A percentile compares a stretch with the other conserved stretches of the same genome.
These are phyloP conservation scores for Fusarium buxicola DNA, from an alignment of 2,329 filamentous ascomycete species.

Conservation along the genomic window DNA sequence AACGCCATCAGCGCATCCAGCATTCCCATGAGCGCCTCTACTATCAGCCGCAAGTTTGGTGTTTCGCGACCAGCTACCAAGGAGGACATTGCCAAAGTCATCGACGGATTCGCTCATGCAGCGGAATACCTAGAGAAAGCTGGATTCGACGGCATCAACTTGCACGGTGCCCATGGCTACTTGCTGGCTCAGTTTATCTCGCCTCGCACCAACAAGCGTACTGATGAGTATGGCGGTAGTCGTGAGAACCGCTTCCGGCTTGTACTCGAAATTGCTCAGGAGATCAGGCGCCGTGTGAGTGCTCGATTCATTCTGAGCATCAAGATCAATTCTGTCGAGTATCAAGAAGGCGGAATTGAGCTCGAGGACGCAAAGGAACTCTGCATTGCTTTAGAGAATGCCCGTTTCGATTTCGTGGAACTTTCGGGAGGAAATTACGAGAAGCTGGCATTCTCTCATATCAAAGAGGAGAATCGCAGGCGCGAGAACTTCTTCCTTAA, in stretches of 20 bases:
- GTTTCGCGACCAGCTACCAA: slow-evolving; percentile 44
- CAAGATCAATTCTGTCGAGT: slow-evolving; percentile 67
- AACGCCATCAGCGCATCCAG: slow-evolving; percentile 62
- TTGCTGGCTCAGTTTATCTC: slow-evolving; percentile 62
- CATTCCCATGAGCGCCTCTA: slow-evolving; percentile 68
- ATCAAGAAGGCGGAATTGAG: slow-evolving; percentile 62
- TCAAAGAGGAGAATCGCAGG: slow-evolving; percentile 63
- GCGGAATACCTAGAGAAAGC: slow-evolving; percentile 56
- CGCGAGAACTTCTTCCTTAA: slow-evolving; percentile 69
- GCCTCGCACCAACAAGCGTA: slow-evolving; percentile 60
- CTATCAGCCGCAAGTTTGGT: slow-evolving; percentile 53
- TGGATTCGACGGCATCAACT: slow-evolving; percentile 33
- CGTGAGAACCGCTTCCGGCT: slow-evolving; percentile 59
- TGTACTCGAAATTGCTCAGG: slow-evolving; percentile 55
- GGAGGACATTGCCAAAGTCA: slow-evolving; percentile 23
- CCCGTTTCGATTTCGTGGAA: slow-evolving; percentile 67
- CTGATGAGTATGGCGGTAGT: slow-evolving; percentile 60
- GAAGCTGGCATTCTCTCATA: slow-evolving; percentile 60
- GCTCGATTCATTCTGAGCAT: slow-evolving; percentile 59
- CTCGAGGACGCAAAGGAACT: slow-evolving; percentile 62
- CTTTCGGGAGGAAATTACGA: slow-evolving; percentile 70
- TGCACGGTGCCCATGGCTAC: slow-evolving; percentile 51
- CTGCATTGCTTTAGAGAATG: slow-evolving; percentile 58
- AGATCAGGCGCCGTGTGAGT: slow-evolving; percentile 60
- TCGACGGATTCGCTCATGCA: slow-evolving; percentile 48